Percentiles rank a stretch among this genome's conserved stretches.
phyloP scores from a whole-genome alignment of 495 filamentous ascomycete species.

The Lineolata rhizophorae region DNA sequence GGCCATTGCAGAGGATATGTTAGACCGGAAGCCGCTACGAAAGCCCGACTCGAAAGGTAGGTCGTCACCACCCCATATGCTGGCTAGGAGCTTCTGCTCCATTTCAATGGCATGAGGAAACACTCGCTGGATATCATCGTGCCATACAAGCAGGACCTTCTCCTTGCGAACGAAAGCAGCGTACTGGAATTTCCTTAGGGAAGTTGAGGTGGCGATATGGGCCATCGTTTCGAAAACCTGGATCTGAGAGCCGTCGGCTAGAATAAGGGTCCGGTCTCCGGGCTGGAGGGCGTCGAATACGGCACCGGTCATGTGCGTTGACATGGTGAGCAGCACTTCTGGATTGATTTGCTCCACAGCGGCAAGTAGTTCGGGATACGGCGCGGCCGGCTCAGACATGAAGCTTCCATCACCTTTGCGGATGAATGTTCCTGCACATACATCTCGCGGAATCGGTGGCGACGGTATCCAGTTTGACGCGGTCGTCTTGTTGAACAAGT shows the following conservation, averaged over 20 bases:
- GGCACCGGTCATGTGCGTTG: not conserved
- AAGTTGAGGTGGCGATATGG: slow-evolving; percentile 2
- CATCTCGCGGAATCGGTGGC: too few species aligned
- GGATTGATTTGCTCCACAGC: not conserved
- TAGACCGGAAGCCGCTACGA: too few species aligned
- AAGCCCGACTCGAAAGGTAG: too few species aligned
- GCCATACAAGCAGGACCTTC: slow-evolving; percentile 4
- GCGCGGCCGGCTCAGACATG: too few species aligned
- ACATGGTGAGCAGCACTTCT: not conserved
- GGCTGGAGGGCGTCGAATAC: not conserved
- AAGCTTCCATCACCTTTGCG: too few species aligned
- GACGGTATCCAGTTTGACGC: too few species aligned
- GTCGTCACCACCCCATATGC: too few species aligned
- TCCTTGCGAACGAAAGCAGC: slow-evolving; percentile 2
- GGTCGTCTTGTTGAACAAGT: too few species aligned
- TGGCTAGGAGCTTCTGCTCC: slow-evolving; percentile 2
- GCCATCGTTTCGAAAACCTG: slow-evolving; percentile 4
- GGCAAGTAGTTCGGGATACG: not conserved
- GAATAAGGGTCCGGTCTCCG: not conserved
- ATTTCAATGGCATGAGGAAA: slow-evolving; percentile 3
- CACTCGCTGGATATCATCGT: slow-evolving; percentile 4
- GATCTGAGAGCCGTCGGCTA: slow-evolving; percentile 3
- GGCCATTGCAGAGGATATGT: slow-evolving; percentile 7
- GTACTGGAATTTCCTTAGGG: slow-evolving; percentile 4
- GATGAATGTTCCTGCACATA: too few species aligned